Percentiles rank a stretch among this genome's conserved stretches.
Evolutionary conservation across 1,284 basidiomycete genomes (phyloP).

Genomic region (Coniferiporia sulphurascens): DNA sequence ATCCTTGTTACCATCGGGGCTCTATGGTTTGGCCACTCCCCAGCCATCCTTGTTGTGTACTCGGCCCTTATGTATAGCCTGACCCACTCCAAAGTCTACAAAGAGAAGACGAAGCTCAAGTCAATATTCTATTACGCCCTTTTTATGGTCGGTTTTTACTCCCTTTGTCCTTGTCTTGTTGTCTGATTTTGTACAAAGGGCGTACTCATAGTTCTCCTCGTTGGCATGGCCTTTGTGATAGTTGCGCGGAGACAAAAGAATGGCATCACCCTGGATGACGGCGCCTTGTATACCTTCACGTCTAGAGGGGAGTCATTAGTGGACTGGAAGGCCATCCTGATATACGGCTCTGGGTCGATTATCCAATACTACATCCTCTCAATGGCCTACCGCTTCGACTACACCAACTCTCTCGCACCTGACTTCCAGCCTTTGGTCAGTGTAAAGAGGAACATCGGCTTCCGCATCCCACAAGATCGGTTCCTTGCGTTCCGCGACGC

Average conservation of each 20-base stretch:
- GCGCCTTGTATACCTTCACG: background rate
- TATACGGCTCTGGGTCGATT: background rate
- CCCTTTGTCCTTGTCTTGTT: background rate
- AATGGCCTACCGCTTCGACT: slow-evolving; percentile 3
- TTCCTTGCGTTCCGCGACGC: background rate
- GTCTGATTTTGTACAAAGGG: background rate
- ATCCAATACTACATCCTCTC: background rate
- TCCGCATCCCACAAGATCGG: background rate
- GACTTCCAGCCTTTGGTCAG: background rate
- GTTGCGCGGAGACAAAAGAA: background rate
- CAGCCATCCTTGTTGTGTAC: background rate
- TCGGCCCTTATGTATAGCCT: background rate
- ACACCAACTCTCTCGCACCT: background rate
- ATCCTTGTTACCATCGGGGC: background rate
- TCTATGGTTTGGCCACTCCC: background rate
- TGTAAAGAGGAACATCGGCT: background rate
- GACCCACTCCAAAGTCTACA: background rate
- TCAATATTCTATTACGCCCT: background rate
- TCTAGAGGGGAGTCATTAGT: background rate
- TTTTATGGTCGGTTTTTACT: background rate
- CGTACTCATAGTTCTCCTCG: background rate
- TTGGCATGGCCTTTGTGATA: background rate
- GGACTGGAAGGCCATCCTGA: background rate
- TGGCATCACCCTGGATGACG: background rate
- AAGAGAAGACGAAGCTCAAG: background rate